phyloP scores from a whole-genome alignment of 192 early-diverging fungal genomes.

The Backusella australiensis region DNA sequence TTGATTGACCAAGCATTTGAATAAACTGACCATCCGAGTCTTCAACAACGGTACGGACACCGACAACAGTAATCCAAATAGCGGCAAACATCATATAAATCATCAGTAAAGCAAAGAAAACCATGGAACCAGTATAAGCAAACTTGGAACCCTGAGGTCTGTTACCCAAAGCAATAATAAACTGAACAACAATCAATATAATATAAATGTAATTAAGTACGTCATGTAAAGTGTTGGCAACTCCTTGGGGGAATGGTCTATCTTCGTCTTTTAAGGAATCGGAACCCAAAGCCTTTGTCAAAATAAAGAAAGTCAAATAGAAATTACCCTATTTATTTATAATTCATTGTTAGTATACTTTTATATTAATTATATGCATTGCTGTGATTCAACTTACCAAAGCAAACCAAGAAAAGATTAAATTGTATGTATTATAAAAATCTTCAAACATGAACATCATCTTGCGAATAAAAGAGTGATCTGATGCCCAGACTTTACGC shows the following conservation, averaged over 20 bases:
- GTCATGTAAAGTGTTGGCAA: conserved; percentile 38
- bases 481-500: conserved; percentile 60
- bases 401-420: conserved; percentile 92
- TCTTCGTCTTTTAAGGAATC: not conserved
- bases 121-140: conserved; percentile 71
- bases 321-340: conserved; percentile 57
- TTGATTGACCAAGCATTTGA: conserved; percentile 61
- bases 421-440: conserved; percentile 77
- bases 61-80: conserved; percentile 60
- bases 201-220: conserved; percentile 45
- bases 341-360: not conserved
- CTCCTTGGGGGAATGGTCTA: conserved; percentile 39
- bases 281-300: conserved; percentile 46
- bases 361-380: not conserved
- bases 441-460: conserved; percentile 75
- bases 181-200: conserved; percentile 75
- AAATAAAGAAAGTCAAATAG: conserved; percentile 56
- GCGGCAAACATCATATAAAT: conserved; percentile 80
- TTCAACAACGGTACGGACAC: conserved; percentile 55
- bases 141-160: conserved; percentile 82
- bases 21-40: conserved; percentile 53
- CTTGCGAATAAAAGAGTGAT: conserved; percentile 69
- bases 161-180: conserved; percentile 92
- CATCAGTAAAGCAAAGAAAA: conserved; percentile 89
- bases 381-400: conserved; percentile 42